phyloP scores from a whole-genome alignment of 192 early-diverging fungal species.

The Linnemannia exigua region DNA sequence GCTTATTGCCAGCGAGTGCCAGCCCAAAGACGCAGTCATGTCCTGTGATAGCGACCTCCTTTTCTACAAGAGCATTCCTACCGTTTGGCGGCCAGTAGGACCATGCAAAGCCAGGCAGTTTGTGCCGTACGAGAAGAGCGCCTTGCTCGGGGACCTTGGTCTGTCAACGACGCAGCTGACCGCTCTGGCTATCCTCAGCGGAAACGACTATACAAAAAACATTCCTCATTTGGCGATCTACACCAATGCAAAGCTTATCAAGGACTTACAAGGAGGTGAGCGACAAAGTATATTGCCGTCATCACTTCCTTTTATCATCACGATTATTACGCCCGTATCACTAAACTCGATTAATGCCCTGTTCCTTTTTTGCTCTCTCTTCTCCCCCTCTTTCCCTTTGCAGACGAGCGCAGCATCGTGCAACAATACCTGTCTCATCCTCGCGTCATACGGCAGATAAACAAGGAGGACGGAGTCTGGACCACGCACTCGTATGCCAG shows the following conservation, averaged over 20 bases:
- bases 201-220: conserved; percentile 31
- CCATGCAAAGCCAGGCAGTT: neutral
- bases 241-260: conserved; percentile 26
- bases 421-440: conserved; percentile 1
- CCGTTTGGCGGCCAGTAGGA: conserved; percentile 13
- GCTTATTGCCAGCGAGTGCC: too few species aligned
- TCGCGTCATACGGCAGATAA: neutral
- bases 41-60: too few species aligned
- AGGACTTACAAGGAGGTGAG: conserved; percentile 3
- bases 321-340: neutral
- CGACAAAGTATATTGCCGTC: conserved; percentile 1
- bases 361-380: conserved; percentile 1
- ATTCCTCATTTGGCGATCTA: conserved; percentile 26
- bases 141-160: conserved; percentile 2
- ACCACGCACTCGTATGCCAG: conserved; percentile 5
- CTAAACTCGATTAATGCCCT: neutral
- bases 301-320: neutral
- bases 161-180: conserved; percentile 8
- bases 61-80: conserved; percentile 8
- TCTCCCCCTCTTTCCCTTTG: neutral
- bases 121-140: conserved; percentile 1
- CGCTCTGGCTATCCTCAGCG: conserved; percentile 27
- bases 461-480: conserved; percentile 7
- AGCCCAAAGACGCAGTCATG: too few species aligned
- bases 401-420: conserved; percentile 17